Percentiles rank a stretch among this genome's conserved stretches.
phyloP scores from a whole-genome alignment of 106 monocot species.

The Amphibolis antarctica region DNA sequence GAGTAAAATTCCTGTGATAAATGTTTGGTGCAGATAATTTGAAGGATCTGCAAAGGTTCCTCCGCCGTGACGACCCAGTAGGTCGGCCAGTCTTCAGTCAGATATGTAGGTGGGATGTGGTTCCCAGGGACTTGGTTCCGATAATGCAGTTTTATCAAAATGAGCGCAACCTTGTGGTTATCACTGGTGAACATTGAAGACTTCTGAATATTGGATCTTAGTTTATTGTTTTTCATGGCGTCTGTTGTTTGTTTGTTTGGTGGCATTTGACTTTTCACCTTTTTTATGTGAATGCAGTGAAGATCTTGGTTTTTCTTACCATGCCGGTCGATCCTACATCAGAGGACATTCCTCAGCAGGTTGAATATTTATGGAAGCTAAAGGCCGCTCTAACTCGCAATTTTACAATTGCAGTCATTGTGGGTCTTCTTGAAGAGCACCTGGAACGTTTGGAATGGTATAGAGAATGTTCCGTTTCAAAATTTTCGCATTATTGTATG shows the following conservation, averaged over 20 bases:
- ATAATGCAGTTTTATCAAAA: slow-evolving; percentile 50
- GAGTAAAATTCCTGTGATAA: too few species aligned
- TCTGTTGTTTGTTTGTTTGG: not conserved
- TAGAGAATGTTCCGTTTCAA: too few species aligned
- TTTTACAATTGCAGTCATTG: slow-evolving; percentile 43
- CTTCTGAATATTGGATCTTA: not conserved
- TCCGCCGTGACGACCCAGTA: slow-evolving; percentile 68
- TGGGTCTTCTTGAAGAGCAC: slow-evolving; percentile 78
- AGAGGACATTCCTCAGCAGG: slow-evolving; percentile 55
- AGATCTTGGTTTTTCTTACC: slow-evolving; percentile 87
- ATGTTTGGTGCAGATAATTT: slow-evolving; percentile 52
- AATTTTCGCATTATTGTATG: too few species aligned
- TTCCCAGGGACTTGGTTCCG: slow-evolving; percentile 59
- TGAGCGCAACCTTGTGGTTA: slow-evolving; percentile 59
- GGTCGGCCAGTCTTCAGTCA: slow-evolving; percentile 74
- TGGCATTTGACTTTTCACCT: too few species aligned
- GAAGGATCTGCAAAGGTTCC: slow-evolving; percentile 80
- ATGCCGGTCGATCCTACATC: slow-evolving; percentile 82
- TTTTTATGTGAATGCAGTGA: slow-evolving; percentile 38
- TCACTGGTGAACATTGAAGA: slow-evolving; percentile 23
- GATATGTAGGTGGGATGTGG: slow-evolving; percentile 87
- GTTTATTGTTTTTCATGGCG: not conserved
- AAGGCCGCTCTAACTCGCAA: slow-evolving; percentile 60
- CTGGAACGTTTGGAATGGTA: slow-evolving; percentile 72
- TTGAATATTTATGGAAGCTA: slow-evolving; percentile 76